These are phyloP conservation scores for Porphyrellus sp. DNA, from an alignment of 1,284 basidiomycete genomes.

Conservation along the genomic window DNA sequence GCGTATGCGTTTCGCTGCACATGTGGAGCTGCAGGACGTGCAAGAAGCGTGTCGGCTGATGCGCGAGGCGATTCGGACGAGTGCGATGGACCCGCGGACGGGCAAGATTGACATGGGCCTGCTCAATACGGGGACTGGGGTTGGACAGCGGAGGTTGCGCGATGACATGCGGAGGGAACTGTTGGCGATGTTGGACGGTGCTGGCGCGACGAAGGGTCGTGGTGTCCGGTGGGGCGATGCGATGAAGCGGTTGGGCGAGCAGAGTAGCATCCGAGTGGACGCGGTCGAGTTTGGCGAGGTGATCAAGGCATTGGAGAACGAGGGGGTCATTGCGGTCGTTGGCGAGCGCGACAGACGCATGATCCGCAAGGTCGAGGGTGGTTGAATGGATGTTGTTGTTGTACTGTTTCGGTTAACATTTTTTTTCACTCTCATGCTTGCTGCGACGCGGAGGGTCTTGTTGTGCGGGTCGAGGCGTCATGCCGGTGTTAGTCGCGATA, in stretches of 20 bases:
- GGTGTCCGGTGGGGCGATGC: conserved; percentile 82
- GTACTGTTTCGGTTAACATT: conserved; percentile 3
- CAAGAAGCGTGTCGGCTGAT: conserved; percentile 90
- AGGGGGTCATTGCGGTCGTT: conserved; percentile 79
- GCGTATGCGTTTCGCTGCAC: conserved; percentile 86
- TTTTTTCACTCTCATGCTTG: not conserved
- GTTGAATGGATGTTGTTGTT: conserved; percentile 11
- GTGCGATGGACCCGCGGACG: conserved; percentile 91
- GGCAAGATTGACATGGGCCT: conserved; percentile 96
- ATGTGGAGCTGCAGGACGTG: conserved; percentile 86
- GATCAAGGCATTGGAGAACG: conserved; percentile 73
- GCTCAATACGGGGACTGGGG: conserved; percentile 90
- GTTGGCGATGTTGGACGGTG: conserved; percentile 62
- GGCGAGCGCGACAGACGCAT: conserved; percentile 84
- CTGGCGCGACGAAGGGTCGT: conserved; percentile 48
- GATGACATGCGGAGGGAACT: conserved; percentile 85
- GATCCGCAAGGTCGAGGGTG: conserved; percentile 59
- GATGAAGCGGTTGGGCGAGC: conserved; percentile 68
- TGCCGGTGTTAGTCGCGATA: conserved; percentile 30
- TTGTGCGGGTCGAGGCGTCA: not conserved
- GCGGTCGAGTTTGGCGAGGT: conserved; percentile 79
- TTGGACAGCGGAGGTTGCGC: conserved; percentile 76
- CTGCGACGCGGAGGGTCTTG: conserved; percentile 1
- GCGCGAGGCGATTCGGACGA: conserved; percentile 92
- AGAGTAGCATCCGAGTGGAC: conserved; percentile 79